Evolutionary conservation across 345 rosid species (phyloP).

Genomic region (Brassica cretica): DNA sequence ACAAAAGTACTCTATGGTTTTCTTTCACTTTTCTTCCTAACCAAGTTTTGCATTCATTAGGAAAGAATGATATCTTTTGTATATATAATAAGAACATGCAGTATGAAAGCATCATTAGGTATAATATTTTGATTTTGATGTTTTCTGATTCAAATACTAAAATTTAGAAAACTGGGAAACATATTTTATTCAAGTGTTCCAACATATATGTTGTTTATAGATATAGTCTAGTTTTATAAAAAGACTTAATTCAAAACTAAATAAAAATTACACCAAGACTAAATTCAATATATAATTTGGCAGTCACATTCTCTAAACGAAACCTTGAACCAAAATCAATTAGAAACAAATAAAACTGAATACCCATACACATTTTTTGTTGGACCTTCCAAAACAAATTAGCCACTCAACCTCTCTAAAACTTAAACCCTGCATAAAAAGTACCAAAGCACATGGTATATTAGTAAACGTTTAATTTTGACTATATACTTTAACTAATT

Average conservation of each 20-base stretch:
- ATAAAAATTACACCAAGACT: neutral
- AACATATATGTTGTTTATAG: neutral
- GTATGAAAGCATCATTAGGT: neutral
- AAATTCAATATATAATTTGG: neutral
- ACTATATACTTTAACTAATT: neutral
- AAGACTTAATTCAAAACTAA: neutral
- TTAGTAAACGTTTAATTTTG: neutral
- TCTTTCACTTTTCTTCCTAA: neutral
- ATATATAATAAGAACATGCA: neutral
- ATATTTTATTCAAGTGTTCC: neutral
- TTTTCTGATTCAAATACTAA: neutral
- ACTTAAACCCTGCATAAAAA: constrained; percentile 20
- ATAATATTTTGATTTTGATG: neutral
- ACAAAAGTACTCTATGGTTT: neutral
- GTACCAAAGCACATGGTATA: neutral
- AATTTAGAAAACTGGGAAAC: neutral
- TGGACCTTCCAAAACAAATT: neutral
- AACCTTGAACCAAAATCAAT: neutral
- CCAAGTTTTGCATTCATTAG: neutral
- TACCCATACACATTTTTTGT: neutral
- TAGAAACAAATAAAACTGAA: neutral
- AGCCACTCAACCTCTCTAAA: constrained; percentile 8
- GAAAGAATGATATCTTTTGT: too few relatives aligned
- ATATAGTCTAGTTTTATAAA: neutral
- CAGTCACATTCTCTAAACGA: constrained; percentile 1